Base-by-base conservation (phyloP, 2,329 filamentous ascomycete species). In the Aspergillus texensis region DNA sequence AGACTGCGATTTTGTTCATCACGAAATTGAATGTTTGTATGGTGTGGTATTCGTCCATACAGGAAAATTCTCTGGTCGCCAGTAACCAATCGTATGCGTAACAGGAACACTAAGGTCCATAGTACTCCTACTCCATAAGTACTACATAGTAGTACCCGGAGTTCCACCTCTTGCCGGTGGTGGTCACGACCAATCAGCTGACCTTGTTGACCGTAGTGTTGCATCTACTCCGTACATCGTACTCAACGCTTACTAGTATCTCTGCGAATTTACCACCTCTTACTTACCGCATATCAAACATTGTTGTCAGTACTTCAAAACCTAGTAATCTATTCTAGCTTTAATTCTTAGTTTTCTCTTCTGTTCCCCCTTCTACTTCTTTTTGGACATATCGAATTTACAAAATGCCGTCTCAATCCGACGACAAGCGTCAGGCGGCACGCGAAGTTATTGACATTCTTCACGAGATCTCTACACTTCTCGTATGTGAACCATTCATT, bases 401-500 rank as follows among this genome's bases (percentile, higher is more conserved):
- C 28, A 69, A 69, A 62, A 80, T 81, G 79, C 74, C 79, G 32
- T 71, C 78, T 9, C 76, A 80, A 68, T 74, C 76, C 57, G 79
- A 81, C 39, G 78, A 80, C 57, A 83, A 83, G 72, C 79, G 80
- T 61, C 80, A 82, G 74, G 82, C 81, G 24, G 82, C 82, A 52
- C 77, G 80, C 52, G 82, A 84, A 71, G 80, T 83, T 54, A 81
- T 83, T 59, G 81, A 83, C 68, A 83, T 84, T 60, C 78, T 84
- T 60, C 78, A 82, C 63, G 82, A 84, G 68, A 83, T 84, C 41
- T 82, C 81, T 36, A 77, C 75, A 10, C 73, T 84, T 32, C 74
- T 84, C 54, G 82, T 83, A 72, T 54, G 74, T 68, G 39, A 57
- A 26, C 6, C 26, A n/a, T 55, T 46, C 56, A 58, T 63, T 62